Conservation (phyloP, 805 yeast genomes). For the Candida hispaniensis region DNA sequence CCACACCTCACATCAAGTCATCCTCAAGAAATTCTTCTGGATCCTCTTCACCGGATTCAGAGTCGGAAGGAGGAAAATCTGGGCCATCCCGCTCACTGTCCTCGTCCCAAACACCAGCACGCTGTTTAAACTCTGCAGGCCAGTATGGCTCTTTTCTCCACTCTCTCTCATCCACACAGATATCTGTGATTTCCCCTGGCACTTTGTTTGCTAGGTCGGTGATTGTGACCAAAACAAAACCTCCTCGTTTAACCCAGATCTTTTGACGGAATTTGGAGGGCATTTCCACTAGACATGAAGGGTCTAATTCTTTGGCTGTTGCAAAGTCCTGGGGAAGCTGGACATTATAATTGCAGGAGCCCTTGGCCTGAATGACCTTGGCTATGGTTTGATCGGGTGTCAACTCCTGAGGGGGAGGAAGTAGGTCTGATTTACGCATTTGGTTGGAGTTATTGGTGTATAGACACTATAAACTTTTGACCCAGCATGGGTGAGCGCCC, state of each 20-base stretch:
- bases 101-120: constrained; percentile 20
- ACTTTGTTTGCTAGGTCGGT: constrained; percentile 22
- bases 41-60: constrained; percentile 19
- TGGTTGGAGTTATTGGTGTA: too few relatives aligned
- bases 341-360: constrained; percentile 28
- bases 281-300: constrained; percentile 22
- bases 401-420: constrained; percentile 23
- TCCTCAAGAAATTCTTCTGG: too few relatives aligned
- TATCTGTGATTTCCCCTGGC: constrained; percentile 28
- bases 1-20: too few relatives aligned
- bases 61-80: constrained; percentile 8
- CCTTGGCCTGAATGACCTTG: constrained; percentile 26
- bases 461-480: too few relatives aligned
- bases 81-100: constrained; percentile 20
- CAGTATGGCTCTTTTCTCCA: constrained; percentile 29
- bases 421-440: too few relatives aligned
- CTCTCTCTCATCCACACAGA: constrained; percentile 26
- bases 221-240: constrained; percentile 26
- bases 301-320: constrained; percentile 13
- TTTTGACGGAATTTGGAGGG: constrained; percentile 30
- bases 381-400: constrained; percentile 26
- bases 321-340: constrained; percentile 21
- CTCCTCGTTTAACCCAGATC: constrained; percentile 30
- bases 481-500: too few relatives aligned
- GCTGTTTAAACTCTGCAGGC: constrained; percentile 26